Conservation (phyloP, 192 early-diverging fungal genomes). For the Backusella tuberculispora region DNA sequence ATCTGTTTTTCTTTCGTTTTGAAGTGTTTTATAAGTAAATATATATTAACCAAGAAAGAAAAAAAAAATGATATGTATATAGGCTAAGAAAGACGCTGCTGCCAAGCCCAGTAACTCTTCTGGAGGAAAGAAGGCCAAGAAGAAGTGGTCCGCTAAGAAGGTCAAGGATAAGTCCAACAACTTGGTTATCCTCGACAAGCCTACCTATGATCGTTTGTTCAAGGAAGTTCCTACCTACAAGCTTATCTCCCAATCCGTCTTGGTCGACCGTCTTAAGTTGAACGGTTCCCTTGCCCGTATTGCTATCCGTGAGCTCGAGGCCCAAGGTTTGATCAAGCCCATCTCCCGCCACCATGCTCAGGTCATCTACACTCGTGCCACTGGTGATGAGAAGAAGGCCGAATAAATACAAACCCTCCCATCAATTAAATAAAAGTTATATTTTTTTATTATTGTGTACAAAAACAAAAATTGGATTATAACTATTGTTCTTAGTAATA, state of each 20-base stretch:
- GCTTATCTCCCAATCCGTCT: slow-evolving; percentile 96
- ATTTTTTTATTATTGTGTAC: slow-evolving; percentile 14
- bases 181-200: slow-evolving; percentile 95
- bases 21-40: neutral
- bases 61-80: neutral
- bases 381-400: slow-evolving; percentile 44
- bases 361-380: slow-evolving; percentile 72
- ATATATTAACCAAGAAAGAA: neutral
- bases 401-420: neutral
- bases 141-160: slow-evolving; percentile 99
- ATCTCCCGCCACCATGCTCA: slow-evolving; percentile 92
- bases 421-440: neutral
- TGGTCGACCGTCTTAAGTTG: slow-evolving; percentile 98
- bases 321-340: slow-evolving; percentile 90
- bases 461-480: neutral
- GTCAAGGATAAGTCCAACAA: slow-evolving; percentile 99
- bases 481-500: too few species aligned
- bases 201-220: slow-evolving; percentile 97
- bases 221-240: slow-evolving; percentile 99
- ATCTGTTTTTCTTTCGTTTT: neutral
- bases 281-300: slow-evolving; percentile 96
- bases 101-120: slow-evolving; percentile 59
- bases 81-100: slow-evolving; percentile 68
- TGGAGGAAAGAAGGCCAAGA: slow-evolving; percentile 65
- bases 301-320: slow-evolving; percentile 92